phyloP scores from a whole-genome alignment of 2,329 filamentous ascomycete genomes.

The Aureobasidium leucospermi region DNA sequence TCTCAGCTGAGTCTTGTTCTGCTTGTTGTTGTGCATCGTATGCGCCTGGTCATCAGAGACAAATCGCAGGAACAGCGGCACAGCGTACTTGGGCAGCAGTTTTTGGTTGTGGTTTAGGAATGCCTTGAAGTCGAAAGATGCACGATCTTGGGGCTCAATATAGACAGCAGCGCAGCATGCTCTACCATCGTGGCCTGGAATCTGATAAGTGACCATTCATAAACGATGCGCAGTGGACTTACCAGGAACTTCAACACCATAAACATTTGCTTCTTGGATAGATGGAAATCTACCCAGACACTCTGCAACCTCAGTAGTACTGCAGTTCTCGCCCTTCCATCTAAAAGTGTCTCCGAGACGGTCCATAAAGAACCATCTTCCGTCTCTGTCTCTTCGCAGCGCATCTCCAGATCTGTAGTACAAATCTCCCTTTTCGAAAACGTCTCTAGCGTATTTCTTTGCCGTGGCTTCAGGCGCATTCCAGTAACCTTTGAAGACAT shows the following conservation, averaged over 20 bases:
- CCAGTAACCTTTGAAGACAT: conserved; percentile 63
- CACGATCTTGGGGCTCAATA: conserved; percentile 43
- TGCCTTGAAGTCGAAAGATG: conserved; percentile 50
- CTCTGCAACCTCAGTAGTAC: conserved; percentile 41
- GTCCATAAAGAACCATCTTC: conserved; percentile 44
- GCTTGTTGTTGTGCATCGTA: conserved; percentile 69
- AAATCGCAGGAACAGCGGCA: conserved; percentile 65
- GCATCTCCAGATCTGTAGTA: conserved; percentile 44
- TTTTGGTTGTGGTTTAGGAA: conserved; percentile 52
- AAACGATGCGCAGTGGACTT: background rate
- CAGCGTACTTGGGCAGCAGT: conserved; percentile 63
- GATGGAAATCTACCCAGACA: conserved; percentile 38
- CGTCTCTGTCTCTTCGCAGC: conserved; percentile 35
- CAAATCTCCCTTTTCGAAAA: conserved; percentile 42
- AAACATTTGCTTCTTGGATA: conserved; percentile 42
- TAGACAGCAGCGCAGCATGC: conserved; percentile 50
- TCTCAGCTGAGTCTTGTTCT: conserved; percentile 66
- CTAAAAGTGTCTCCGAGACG: conserved; percentile 42
- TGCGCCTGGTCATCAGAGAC: conserved; percentile 41
- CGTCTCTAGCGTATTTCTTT: conserved; percentile 44
- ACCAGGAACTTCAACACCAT: conserved; percentile 40
- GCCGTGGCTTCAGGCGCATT: conserved; percentile 58
- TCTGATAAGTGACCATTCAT: background rate
- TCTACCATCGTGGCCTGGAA: conserved; percentile 41
- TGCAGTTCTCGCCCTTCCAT: conserved; percentile 45